A percentile compares a stretch with the other conserved stretches of the same genome.
These are phyloP conservation scores for Echeveria elegans DNA, from an alignment of 164 flowering plant genomes.

Conservation along the genomic window DNA sequence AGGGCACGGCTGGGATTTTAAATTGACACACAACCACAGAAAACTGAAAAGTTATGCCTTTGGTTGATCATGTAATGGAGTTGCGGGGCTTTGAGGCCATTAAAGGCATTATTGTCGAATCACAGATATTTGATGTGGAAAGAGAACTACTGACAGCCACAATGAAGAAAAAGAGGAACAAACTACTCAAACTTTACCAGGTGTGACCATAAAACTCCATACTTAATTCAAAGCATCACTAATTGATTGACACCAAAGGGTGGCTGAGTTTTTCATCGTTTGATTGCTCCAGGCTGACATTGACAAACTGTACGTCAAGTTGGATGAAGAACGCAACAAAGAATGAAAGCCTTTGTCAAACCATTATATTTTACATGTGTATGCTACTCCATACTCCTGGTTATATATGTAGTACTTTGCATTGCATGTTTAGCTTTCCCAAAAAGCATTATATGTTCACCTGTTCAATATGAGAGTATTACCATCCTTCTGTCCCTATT, in stretches of 20 bases:
- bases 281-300: conserved; percentile 1
- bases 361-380: neutral
- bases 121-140: conserved; percentile 46
- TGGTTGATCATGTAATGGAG: conserved; percentile 12
- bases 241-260: neutral
- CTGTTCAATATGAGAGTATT: no score
- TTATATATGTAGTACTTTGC: no score
- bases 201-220: conserved; percentile 25
- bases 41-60: neutral
- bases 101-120: conserved; percentile 63
- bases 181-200: conserved; percentile 61
- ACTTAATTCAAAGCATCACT: neutral
- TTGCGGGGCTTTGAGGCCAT: conserved; percentile 36
- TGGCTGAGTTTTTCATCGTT: neutral
- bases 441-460: no score
- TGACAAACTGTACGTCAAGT: neutral
- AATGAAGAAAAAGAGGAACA: conserved; percentile 75
- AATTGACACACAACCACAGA: neutral
- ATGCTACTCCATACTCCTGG: conserved; percentile 1
- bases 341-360: no score
- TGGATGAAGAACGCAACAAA: conserved; percentile 5
- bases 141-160: conserved; percentile 79
- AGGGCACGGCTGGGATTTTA: neutral
- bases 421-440: no score
- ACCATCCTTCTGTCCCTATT: no score